Evolutionary conservation across 139 green algal species (phyloP).

Genomic region (Ettlia oleoabundans): DNA sequence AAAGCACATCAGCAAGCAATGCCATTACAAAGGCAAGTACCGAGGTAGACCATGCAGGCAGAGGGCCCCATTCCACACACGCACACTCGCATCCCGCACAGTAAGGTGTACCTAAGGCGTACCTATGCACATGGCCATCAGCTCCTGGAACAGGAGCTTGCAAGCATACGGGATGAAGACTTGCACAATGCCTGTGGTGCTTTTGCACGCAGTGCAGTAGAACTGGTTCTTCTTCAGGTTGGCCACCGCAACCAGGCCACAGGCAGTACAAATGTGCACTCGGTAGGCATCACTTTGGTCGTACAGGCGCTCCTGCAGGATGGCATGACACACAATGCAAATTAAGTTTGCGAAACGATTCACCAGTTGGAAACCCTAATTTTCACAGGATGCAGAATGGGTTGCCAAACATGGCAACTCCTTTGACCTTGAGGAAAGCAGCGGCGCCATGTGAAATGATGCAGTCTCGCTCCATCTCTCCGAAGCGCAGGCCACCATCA

Average conservation of each 20-base stretch:
- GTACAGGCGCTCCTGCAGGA: constrained; percentile 87
- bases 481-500: constrained; percentile 97
- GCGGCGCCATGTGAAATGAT: constrained; percentile 92
- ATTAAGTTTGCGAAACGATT: too few relatives aligned
- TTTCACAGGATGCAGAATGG: too few relatives aligned
- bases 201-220: constrained; percentile 68
- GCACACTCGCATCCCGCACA: too few relatives aligned
- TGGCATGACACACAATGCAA: background rate
- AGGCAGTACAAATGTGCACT: constrained; percentile 87
- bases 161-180: constrained; percentile 92
- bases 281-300: constrained; percentile 88
- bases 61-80: too few relatives aligned
- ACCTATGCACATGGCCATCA: constrained; percentile 81
- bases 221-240: constrained; percentile 91
- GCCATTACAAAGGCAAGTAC: too few relatives aligned
- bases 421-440: constrained; percentile 79
- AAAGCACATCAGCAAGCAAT: background rate
- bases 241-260: constrained; percentile 83
- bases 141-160: constrained; percentile 97
- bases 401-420: too few relatives aligned
- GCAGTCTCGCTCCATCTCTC: constrained; percentile 99
- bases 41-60: too few relatives aligned
- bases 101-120: too few relatives aligned
- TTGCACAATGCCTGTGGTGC: constrained; percentile 67
- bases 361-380: too few relatives aligned